Conservation (phyloP, 305 asterid genomes). For the Plantago lanceolata region DNA sequence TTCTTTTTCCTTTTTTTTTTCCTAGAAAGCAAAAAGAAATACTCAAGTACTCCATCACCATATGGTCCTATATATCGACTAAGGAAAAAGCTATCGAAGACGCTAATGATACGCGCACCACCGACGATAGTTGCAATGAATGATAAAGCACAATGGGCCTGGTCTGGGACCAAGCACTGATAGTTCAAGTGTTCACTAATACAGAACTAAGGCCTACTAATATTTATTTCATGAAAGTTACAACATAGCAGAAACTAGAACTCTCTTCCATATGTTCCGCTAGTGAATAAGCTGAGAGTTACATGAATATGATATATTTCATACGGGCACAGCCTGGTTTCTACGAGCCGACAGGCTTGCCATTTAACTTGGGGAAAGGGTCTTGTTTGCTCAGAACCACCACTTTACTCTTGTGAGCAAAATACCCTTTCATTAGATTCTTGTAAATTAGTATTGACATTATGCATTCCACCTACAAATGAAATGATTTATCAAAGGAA, state of each 20-base stretch:
- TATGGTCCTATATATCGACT: too few species aligned
- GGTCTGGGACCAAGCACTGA: too few species aligned
- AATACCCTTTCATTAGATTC: conserved; percentile 92
- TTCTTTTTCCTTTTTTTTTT: too few species aligned
- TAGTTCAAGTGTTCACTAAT: too few species aligned
- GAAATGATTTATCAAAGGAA: background rate
- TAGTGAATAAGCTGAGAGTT: background rate
- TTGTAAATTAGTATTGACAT: conserved; percentile 82
- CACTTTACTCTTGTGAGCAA: conserved; percentile 95
- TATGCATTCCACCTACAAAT: conserved; percentile 84
- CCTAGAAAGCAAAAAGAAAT: too few species aligned
- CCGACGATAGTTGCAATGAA: too few species aligned
- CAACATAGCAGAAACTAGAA: background rate
- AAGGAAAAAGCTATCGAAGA: too few species aligned
- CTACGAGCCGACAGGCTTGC: conserved; percentile 69
- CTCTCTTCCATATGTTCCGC: background rate
- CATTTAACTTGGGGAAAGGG: conserved; percentile 86
- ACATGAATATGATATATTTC: background rate
- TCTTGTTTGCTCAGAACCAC: conserved; percentile 92
- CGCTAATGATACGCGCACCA: too few species aligned
- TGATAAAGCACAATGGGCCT: too few species aligned
- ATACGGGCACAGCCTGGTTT: background rate
- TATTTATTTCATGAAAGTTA: conserved; percentile 1
- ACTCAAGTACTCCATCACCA: too few species aligned
- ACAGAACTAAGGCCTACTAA: background rate